These are phyloP conservation scores for Kingdonia uniflora DNA, from an alignment of 164 flowering plant species.

Conservation along the genomic window DNA sequence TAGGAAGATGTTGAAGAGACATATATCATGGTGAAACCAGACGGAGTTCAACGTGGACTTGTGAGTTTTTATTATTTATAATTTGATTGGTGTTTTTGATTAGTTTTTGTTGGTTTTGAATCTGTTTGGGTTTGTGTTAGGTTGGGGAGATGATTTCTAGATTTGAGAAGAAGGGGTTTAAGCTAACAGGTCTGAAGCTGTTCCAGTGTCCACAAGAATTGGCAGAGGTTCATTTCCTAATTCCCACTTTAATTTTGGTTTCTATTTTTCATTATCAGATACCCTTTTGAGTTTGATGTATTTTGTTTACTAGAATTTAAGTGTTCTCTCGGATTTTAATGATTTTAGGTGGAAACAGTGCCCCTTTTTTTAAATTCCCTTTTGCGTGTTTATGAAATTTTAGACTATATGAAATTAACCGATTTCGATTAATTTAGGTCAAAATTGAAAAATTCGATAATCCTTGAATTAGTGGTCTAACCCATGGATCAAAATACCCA, in stretches of 20 bases:
- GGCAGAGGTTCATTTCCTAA: constrained; percentile 67
- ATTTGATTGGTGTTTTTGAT: neutral
- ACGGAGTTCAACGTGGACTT: constrained; percentile 95
- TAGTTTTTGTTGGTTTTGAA: neutral
- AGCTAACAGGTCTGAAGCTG: constrained; percentile 83
- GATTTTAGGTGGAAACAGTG: neutral
- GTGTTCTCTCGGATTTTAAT: neutral
- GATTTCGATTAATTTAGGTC: no score
- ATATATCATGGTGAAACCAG: constrained; percentile 95
- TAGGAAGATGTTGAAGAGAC: constrained; percentile 74
- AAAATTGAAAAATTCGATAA: no score
- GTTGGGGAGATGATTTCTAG: constrained; percentile 94
- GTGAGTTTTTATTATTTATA: constrained; percentile 28
- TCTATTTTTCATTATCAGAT: no score
- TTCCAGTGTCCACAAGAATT: constrained; percentile 80
- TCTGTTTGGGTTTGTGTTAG: constrained; percentile 23
- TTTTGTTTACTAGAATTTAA: neutral
- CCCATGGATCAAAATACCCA: no score
- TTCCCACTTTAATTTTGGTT: no score
- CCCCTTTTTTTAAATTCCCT: no score
- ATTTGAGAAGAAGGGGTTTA: constrained; percentile 97
- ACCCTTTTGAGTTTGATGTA: neutral
- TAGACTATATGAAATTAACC: no score
- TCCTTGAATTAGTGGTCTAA: no score
- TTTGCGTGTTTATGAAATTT: no score